Evolutionary conservation across 345 rosid species (phyloP).

Genomic region (Linum lewisii): DNA sequence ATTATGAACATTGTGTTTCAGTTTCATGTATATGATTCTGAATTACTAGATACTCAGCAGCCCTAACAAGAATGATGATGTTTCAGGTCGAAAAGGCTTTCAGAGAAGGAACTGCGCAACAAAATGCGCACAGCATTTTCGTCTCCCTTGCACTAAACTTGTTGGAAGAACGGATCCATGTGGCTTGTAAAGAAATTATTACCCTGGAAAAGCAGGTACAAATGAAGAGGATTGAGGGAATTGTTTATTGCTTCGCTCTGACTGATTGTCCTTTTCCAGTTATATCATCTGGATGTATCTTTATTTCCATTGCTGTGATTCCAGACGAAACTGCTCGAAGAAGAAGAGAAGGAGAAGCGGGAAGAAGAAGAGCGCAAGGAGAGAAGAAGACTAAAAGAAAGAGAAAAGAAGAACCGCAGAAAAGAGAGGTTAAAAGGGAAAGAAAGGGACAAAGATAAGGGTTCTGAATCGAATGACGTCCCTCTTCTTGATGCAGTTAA

Average conservation of each 20-base stretch:
- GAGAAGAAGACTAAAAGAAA: constrained; percentile 77
- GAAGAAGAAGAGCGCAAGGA: constrained; percentile 93
- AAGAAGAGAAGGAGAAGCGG: constrained; percentile 92
- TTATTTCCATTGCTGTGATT: constrained; percentile 8
- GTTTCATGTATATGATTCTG: neutral
- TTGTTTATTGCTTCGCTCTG: no score
- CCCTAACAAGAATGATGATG: neutral
- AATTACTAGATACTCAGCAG: constrained; percentile 3
- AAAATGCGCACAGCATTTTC: constrained; percentile 96
- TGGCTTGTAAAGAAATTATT: constrained; percentile 92
- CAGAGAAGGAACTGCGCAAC: constrained; percentile 96
- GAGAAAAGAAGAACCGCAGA: constrained; percentile 85
- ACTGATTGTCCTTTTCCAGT: neutral
- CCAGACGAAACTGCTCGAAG: constrained; percentile 82
- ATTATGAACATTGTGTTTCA: neutral
- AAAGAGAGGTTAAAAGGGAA: constrained; percentile 90
- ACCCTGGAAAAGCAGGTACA: constrained; percentile 88
- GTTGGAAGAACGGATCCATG: constrained; percentile 83
- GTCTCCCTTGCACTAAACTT: constrained; percentile 74
- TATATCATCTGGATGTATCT: neutral
- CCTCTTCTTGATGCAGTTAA: constrained; percentile 20
- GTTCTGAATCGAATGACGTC: constrained; percentile 24
- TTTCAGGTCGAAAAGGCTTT: constrained; percentile 95
- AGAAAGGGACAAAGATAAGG: constrained; percentile 63
- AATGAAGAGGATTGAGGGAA: neutral